A percentile compares a stretch with the other conserved stretches of the same genome.
Conservation (phyloP, 148 eudicot genomes). For the Dysphania ambrosioides region DNA sequence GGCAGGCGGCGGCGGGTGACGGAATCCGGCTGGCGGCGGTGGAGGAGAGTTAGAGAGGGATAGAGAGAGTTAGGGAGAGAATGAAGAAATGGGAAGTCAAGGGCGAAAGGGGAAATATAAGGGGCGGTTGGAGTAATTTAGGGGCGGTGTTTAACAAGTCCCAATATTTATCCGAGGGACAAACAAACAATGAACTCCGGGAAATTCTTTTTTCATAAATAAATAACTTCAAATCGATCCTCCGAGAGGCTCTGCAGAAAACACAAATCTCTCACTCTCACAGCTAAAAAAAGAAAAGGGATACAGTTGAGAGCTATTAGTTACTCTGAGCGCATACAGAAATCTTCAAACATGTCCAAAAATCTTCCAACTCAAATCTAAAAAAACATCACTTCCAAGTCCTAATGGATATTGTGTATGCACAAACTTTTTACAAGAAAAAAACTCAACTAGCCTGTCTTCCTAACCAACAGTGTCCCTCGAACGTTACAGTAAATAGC, state of each 20-base stretch:
- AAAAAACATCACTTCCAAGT: slow-evolving; percentile 18
- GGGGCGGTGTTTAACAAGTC: too few relatives aligned
- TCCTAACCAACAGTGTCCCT: slow-evolving; percentile 8
- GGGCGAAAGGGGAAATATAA: too few relatives aligned
- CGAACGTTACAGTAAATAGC: not conserved
- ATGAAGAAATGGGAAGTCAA: too few relatives aligned
- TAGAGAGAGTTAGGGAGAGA: too few relatives aligned
- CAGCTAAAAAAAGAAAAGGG: slow-evolving; percentile 6
- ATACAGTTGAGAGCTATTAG: slow-evolving; percentile 18
- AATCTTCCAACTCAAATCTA: slow-evolving; percentile 20
- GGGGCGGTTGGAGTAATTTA: too few relatives aligned
- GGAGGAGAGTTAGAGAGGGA: too few relatives aligned
- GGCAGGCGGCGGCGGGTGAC: too few relatives aligned
- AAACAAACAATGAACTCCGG: not conserved
- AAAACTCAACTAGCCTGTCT: slow-evolving; percentile 18
- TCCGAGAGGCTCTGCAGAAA: slow-evolving; percentile 1
- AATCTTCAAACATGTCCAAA: slow-evolving; percentile 2
- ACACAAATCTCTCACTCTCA: not conserved
- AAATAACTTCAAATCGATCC: slow-evolving; percentile 4
- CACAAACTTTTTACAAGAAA: slow-evolving; percentile 35
- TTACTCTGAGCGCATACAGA: not conserved
- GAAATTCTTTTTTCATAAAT: not conserved
- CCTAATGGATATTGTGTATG: slow-evolving; percentile 24
- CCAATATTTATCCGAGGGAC: not conserved
- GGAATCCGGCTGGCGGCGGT: too few relatives aligned